These are phyloP conservation scores for Biscogniauxia sp. DNA, from an alignment of 2,329 filamentous ascomycete species.

Conservation along the genomic window DNA sequence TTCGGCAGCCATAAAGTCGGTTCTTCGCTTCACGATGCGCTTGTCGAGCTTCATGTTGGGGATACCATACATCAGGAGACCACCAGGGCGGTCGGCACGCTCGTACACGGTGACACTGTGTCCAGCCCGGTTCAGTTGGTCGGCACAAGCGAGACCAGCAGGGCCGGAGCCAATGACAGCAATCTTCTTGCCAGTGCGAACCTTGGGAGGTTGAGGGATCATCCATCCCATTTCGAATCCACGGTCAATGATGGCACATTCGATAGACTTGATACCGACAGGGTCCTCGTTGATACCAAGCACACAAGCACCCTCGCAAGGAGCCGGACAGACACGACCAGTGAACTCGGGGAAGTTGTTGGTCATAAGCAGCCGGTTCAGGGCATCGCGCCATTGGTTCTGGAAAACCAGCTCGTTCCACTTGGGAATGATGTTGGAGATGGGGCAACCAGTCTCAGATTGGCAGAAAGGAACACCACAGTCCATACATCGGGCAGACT, in stretches of 20 bases:
- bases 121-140: conserved; percentile 91
- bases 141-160: conserved; percentile 83
- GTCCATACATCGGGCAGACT: conserved; percentile 96
- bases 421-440: conserved; percentile 96
- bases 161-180: conserved; percentile 91
- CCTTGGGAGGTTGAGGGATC: conserved; percentile 74
- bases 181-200: conserved; percentile 82
- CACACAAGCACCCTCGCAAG: conserved; percentile 94
- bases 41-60: conserved; percentile 99
- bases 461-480: conserved; percentile 98
- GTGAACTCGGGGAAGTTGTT: conserved; percentile 99
- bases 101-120: conserved; percentile 90
- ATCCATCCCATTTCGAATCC: conserved; percentile 99
- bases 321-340: conserved; percentile 92
- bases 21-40: conserved; percentile 90
- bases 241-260: conserved; percentile 96
- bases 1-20: conserved; percentile 91
- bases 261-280: conserved; percentile 97
- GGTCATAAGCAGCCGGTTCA: conserved; percentile 89
- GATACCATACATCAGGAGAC: conserved; percentile 96
- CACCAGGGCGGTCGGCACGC: conserved; percentile 84
- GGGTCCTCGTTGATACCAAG: conserved; percentile 96
- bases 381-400: conserved; percentile 83
- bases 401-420: conserved; percentile 83
- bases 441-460: conserved; percentile 91